phyloP scores from a whole-genome alignment of 306 rosid genomes.

The Ochetophila trinervis region DNA sequence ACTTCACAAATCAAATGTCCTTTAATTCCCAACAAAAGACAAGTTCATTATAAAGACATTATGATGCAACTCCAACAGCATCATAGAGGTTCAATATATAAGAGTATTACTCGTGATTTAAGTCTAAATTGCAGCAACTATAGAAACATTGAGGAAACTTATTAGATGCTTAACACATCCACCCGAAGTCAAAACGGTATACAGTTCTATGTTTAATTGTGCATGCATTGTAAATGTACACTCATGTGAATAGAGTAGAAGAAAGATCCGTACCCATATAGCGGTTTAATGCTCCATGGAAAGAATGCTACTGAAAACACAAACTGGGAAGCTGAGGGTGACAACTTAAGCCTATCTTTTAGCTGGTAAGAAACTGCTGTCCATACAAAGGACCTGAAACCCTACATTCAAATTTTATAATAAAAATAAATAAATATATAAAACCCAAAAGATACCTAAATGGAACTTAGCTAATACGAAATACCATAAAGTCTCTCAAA shows the following conservation, averaged over 20 bases:
- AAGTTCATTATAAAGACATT: background rate
- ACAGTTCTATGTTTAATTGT: background rate
- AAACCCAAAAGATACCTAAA: background rate
- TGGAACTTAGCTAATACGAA: background rate
- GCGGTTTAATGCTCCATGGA: constrained; percentile 87
- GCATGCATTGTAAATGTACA: too few relatives aligned
- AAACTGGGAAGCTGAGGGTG: constrained; percentile 85
- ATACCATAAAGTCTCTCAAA: background rate
- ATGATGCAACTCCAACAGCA: background rate
- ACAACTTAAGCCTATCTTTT: constrained; percentile 64
- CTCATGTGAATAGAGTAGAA: background rate
- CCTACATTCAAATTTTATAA: constrained; percentile 42
- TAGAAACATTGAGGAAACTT: too few relatives aligned
- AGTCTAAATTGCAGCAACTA: too few relatives aligned
- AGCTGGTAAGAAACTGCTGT: constrained; percentile 86
- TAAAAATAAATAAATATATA: background rate
- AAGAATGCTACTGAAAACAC: constrained; percentile 67
- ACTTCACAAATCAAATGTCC: background rate
- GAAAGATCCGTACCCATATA: constrained; percentile 64
- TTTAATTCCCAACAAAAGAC: background rate
- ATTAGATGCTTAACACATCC: too few relatives aligned
- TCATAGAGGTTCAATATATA: background rate
- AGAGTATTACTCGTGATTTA: too few relatives aligned
- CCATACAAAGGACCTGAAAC: constrained; percentile 89
- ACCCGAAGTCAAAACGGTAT: background rate